Conservation (phyloP, 2,329 filamentous ascomycete genomes). For the Penicillium sp. region DNA sequence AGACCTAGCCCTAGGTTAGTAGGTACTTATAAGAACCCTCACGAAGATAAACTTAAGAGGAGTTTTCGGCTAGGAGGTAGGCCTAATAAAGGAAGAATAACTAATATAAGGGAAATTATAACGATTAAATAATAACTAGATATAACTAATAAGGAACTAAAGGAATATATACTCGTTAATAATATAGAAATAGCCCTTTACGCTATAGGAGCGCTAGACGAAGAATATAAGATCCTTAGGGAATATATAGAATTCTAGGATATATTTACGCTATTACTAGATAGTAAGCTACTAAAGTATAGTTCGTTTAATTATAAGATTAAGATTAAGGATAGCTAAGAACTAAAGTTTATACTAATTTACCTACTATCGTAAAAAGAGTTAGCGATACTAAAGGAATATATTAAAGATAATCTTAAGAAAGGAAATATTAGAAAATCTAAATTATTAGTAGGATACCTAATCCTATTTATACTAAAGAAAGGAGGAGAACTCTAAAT, state of each 20-base stretch:
- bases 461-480: no score
- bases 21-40: constrained; percentile 1
- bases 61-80: background rate
- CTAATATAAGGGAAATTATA: background rate
- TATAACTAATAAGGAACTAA: background rate
- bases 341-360: no score
- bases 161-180: background rate
- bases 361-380: no score
- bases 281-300: no score
- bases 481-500: background rate
- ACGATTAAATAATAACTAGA: background rate
- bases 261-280: background rate
- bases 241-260: background rate
- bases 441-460: no score
- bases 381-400: no score
- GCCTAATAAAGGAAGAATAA: background rate
- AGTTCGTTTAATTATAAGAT: no score
- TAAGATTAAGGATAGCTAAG: no score
- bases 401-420: no score
- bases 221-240: background rate
- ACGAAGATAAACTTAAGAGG: background rate
- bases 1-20: background rate
- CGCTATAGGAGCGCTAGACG: background rate
- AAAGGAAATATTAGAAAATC: no score
- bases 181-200: background rate